These are phyloP conservation scores for Lycium ferocissimum DNA, from an alignment of 257 asterid genomes.

Conservation along the genomic window DNA sequence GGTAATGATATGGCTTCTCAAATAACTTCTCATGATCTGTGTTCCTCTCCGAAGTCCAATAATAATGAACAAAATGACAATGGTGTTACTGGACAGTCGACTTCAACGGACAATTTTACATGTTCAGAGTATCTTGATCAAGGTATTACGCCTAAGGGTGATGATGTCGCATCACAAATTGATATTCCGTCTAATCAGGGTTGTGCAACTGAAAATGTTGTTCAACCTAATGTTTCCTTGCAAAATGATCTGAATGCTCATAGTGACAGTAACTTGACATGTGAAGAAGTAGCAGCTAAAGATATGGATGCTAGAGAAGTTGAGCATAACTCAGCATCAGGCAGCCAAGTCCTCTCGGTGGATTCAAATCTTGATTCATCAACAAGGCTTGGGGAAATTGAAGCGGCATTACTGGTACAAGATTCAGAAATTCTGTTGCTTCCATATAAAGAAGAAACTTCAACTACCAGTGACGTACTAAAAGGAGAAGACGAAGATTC, in stretches of 20 bases:
- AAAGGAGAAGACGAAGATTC: conserved; percentile 50
- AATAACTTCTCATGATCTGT: conserved; percentile 35
- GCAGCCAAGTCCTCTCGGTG: conserved; percentile 39
- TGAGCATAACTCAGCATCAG: conserved; percentile 44
- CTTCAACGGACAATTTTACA: conserved; percentile 45
- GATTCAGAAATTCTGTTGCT: conserved; percentile 57
- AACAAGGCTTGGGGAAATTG: conserved; percentile 44
- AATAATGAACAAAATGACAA: conserved; percentile 39
- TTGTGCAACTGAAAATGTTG: conserved; percentile 50
- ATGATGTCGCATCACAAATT: conserved; percentile 39
- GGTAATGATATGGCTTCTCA: conserved; percentile 40
- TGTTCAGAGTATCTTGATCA: conserved; percentile 66
- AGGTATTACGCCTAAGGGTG: conserved; percentile 42
- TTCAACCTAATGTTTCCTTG: conserved; percentile 38
- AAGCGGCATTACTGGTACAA: conserved; percentile 49
- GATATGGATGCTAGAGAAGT: conserved; percentile 42
- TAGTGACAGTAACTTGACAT: conserved; percentile 35
- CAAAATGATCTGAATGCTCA: conserved; percentile 40
- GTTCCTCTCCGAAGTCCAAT: conserved; percentile 42
- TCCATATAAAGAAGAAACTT: conserved; percentile 57
- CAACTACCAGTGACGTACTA: conserved; percentile 39
- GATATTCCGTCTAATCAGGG: conserved; percentile 45
- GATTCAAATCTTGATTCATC: conserved; percentile 48
- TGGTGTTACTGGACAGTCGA: conserved; percentile 36
- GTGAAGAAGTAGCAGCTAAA: conserved; percentile 34